Evolutionary conservation across 108 stramenopile genomes (phyloP).

Genomic region (Mayamaea pseudoterrestris): DNA sequence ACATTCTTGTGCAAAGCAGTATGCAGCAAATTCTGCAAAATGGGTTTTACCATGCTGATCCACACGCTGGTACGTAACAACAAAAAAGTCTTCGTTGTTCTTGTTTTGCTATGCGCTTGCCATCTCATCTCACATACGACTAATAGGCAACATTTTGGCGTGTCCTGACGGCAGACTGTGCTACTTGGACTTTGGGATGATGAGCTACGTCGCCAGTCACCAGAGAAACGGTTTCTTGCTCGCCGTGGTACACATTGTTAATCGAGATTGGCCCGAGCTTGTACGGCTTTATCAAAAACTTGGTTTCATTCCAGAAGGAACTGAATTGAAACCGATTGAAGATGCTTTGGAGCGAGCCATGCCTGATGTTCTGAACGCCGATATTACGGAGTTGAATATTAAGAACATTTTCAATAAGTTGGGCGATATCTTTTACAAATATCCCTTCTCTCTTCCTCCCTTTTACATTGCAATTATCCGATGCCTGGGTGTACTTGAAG

Average conservation of each 20-base stretch:
- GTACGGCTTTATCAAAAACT: conserved; percentile 74
- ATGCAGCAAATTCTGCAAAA: conserved; percentile 90
- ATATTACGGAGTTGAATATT: conserved; percentile 91
- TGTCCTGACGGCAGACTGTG: conserved; percentile 75
- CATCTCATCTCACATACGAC: conserved; percentile 22
- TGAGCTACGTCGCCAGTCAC: conserved; percentile 72
- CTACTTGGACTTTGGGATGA: conserved; percentile 96
- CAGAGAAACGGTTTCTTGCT: conserved; percentile 92
- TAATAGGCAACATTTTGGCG: conserved; percentile 78
- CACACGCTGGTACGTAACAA: not conserved
- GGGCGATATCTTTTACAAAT: conserved; percentile 95
- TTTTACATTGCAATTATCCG: conserved; percentile 97
- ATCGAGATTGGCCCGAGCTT: conserved; percentile 85
- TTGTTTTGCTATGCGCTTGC: not conserved
- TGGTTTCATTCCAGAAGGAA: conserved; percentile 88
- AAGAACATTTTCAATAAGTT: conserved; percentile 92
- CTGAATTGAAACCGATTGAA: conserved; percentile 81
- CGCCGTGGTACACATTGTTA: conserved; percentile 95
- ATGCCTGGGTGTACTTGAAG: conserved; percentile 92
- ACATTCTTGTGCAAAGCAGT: conserved; percentile 88
- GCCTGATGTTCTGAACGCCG: conserved; percentile 88
- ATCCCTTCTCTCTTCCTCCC: conserved; percentile 91
- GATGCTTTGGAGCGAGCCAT: conserved; percentile 77
- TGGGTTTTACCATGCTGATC: conserved; percentile 52
- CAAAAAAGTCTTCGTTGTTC: conserved; percentile 1